Conservation (phyloP, 148 eudicot species). For the Arctostaphylos glauca region DNA sequence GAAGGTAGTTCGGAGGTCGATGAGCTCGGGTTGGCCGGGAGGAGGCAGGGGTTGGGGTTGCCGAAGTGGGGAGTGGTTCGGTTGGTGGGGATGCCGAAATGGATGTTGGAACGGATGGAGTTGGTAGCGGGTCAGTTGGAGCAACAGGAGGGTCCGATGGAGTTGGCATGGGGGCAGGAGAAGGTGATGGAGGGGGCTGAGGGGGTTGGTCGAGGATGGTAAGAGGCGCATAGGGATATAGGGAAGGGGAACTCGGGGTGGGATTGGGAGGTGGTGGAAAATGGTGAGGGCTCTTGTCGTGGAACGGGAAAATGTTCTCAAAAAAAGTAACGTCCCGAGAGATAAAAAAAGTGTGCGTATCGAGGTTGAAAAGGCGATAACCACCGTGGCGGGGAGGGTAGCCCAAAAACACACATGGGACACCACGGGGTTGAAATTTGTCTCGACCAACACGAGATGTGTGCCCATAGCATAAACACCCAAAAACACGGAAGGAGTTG, state of each 20-base stretch:
- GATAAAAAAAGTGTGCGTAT: background rate
- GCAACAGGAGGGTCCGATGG: background rate
- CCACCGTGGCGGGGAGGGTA: background rate
- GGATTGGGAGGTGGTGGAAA: background rate
- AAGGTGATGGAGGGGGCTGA: background rate
- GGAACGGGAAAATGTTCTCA: background rate
- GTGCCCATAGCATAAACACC: conserved; percentile 3
- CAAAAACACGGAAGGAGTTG: background rate
- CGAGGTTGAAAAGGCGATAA: background rate
- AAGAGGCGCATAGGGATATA: background rate
- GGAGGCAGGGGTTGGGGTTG: background rate
- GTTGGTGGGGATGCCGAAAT: too few species aligned
- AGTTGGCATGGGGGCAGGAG: too few species aligned
- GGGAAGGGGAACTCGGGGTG: background rate
- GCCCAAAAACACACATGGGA: background rate
- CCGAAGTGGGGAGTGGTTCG: background rate
- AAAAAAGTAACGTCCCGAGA: background rate
- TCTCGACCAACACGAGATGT: background rate
- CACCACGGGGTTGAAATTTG: conserved; percentile 9
- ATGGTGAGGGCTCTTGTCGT: background rate
- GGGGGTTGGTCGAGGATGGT: background rate
- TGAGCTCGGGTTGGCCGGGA: background rate
- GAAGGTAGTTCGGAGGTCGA: background rate
- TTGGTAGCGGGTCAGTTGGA: background rate
- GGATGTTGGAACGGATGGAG: background rate